Conservation (phyloP, 352 stramenopile genomes). For the Phytophthora constricta region DNA sequence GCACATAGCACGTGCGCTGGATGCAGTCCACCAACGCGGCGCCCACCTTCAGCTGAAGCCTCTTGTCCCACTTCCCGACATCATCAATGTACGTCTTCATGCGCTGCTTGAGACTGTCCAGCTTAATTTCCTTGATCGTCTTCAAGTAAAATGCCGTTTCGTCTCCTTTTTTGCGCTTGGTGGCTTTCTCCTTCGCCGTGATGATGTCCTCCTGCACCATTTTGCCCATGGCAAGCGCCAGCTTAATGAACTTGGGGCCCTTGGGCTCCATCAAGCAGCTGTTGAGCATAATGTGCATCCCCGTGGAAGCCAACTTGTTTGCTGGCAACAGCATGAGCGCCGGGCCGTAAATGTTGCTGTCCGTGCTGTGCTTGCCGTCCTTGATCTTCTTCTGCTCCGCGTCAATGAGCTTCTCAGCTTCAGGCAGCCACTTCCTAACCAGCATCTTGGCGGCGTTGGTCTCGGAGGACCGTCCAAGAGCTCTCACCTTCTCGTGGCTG, state of each 20-base stretch:
- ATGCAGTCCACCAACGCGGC: constrained; percentile 80
- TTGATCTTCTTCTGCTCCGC: constrained; percentile 62
- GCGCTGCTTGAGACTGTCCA: constrained; percentile 46
- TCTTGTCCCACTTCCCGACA: constrained; percentile 87
- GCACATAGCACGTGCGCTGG: constrained; percentile 81
- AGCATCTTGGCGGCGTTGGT: constrained; percentile 70
- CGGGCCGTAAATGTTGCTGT: constrained; percentile 79
- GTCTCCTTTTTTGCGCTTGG: constrained; percentile 33
- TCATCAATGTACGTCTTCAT: constrained; percentile 75
- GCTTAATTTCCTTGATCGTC: constrained; percentile 36
- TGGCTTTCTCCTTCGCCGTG: constrained; percentile 47
- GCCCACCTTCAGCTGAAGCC: constrained; percentile 91
- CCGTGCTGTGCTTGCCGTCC: constrained; percentile 59
- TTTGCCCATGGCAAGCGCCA: constrained; percentile 78
- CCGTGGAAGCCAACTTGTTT: constrained; percentile 62
- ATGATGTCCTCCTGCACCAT: constrained; percentile 82
- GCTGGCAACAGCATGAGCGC: constrained; percentile 65
- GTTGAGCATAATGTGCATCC: constrained; percentile 79
- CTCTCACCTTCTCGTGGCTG: constrained; percentile 54
- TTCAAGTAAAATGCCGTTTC: constrained; percentile 41
- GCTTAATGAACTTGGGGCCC: constrained; percentile 84
- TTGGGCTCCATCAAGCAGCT: constrained; percentile 67
- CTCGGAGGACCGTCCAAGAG: constrained; percentile 52
- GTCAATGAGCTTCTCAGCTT: constrained; percentile 48
- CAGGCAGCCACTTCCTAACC: constrained; percentile 66